Base-by-base conservation (phyloP, 2,329 filamentous ascomycete genomes). In the Cladosporium sp. region DNA sequence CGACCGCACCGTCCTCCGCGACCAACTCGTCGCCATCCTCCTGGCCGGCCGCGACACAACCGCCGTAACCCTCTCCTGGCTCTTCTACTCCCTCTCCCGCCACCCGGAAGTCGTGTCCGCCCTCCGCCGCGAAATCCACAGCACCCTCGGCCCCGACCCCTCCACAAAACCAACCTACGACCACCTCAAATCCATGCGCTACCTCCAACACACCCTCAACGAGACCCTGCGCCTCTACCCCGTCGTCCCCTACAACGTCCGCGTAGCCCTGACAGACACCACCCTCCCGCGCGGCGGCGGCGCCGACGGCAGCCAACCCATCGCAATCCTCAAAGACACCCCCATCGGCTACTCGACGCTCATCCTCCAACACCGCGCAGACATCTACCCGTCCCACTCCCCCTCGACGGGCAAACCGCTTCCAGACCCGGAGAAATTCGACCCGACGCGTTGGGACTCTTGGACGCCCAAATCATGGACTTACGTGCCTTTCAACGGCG, bases 11-110 rank as follows among this genome's bases (percentile, higher is more conserved):
- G 79, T 89, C 3, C 78, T 96, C 12, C 86, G 89, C 29, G 90
- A 95, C 68, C 90, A 96, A 68, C 75, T 95, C 41, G 78, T 93
- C 13, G 84, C 85, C 38, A 79, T 95, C 9, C 78, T 96, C 2
- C 79, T 96, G 13, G 91, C 91, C 1, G 90, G 88, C 11, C 80
- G 87, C 18, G 91, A 96, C 67, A 95, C 91, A 12, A 96, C 91
- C 0, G 90, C 90, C 25, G 80, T 78, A 13, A 89, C 87, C 0
- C 76, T 96, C 0, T 86, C 83, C 0, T 95, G 89, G 85, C 76
- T 80, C 30, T 76, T 95, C 52, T 94, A 93, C 67, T 88, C 95
- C 67, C 77, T 96, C 2, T 79, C 84, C 32, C 80, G 82, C 13
- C 77, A 88, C 57, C 88, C 89, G 0, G 72, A 80, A 2, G 76